Base-by-base conservation (phyloP, 1,284 basidiomycete genomes). In the Grifola frondosa region DNA sequence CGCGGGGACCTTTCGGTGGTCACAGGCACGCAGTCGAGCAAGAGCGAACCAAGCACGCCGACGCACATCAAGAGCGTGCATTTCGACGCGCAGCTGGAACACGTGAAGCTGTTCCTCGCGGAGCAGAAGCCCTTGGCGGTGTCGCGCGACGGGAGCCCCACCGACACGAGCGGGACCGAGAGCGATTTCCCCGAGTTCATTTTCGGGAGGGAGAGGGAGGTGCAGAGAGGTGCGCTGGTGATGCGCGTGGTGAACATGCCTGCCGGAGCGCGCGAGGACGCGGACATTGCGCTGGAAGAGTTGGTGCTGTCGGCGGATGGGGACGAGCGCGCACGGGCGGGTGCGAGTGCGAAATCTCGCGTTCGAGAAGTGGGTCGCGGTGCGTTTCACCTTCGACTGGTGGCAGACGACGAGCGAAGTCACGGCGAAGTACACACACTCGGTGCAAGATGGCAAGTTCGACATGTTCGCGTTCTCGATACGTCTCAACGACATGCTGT, bases 351-450 rank as follows among this genome's bases (percentile, higher is more conserved):
- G 83, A 56, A 97, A 97, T 64, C 61, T 97, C 34, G 81, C 91
- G 3, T 97, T 84, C 67, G 77, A 90, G 57, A 97, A 97, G 69
- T 84, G 81, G 75, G 77, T 97, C 44, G 88, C 84, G 8, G 81
- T 92, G 17, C 83, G 95, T 29, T 98, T 97, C 68, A 97, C 95
- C 2, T 79, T 95, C 54, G 95, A 98, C 64, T 78, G 76, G 58
- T 98, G 96, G 95, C 90, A 93, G 66, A 98, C 95, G 26, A 95
- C 91, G 45, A 92, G 87, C 62, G 95, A 98, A 67, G 90, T 97
- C 34, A 81, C 85, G 1, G 94, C 84, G 19, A 81, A 79, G 32
- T 88, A 91, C 64, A 67, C 80, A 38, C 83, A 87, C 53, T 83
- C 85, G 19, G 54, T 85, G 15, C 71, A 73, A 44, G 67, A 66